Conservation (phyloP, 441 rosid genomes). For the Rhodomyrtus psidioides region DNA sequence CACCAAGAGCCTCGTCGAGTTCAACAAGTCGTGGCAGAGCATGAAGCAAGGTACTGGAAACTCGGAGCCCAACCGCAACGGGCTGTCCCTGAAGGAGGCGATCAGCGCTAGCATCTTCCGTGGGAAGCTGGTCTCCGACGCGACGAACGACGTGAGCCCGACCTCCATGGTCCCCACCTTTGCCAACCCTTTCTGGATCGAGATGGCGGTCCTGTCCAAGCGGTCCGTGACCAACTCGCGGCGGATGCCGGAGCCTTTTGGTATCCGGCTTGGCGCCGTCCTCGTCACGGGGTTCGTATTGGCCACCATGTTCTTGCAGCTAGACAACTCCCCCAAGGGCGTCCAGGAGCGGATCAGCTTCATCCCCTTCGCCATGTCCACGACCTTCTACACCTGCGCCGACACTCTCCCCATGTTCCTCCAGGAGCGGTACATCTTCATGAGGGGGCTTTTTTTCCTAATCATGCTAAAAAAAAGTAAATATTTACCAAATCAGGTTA, state of each 20-base stretch:
- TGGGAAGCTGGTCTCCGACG: conserved; percentile 76
- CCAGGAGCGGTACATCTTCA: conserved; percentile 78
- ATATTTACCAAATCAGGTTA: no score
- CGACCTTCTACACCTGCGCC: conserved; percentile 81
- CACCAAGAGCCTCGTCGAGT: conserved; percentile 59
- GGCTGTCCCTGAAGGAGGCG: conserved; percentile 72
- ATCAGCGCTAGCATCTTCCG: conserved; percentile 73
- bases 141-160: conserved; percentile 19
- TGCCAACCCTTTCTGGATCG: conserved; percentile 68
- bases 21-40: conserved; percentile 57
- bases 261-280: conserved; percentile 50
- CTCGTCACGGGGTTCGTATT: conserved; percentile 65
- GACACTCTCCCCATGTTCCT: conserved; percentile 76
- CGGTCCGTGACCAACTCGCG: conserved; percentile 48
- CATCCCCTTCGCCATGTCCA: conserved; percentile 82
- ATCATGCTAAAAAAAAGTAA: no score
- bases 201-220: conserved; percentile 48
- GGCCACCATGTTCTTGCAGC: conserved; percentile 69
- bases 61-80: conserved; percentile 15
- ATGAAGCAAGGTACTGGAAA: conserved; percentile 27
- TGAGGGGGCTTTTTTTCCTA: no score
- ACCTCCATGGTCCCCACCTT: conserved; percentile 52
- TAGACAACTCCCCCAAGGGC: conserved; percentile 71
- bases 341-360: conserved; percentile 67
- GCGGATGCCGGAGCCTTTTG: conserved; percentile 62